Evolutionary conservation across 352 stramenopile genomes (phyloP).

Genomic region (Pythium angustatum): DNA sequence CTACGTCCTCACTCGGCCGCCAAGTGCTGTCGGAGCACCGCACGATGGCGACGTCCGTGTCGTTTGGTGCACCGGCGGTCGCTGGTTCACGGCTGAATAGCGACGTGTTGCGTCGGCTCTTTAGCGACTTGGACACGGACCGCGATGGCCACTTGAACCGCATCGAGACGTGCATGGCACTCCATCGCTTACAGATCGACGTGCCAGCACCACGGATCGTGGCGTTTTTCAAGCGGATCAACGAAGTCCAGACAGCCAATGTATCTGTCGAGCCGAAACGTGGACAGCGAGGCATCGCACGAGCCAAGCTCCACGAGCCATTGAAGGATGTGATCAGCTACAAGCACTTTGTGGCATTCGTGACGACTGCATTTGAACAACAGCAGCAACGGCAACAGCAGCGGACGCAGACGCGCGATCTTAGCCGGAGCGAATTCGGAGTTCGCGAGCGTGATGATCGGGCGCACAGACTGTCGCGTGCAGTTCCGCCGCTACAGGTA

Average conservation of each 20-base stretch:
- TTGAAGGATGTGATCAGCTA: slow-evolving; percentile 74
- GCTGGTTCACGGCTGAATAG: slow-evolving; percentile 35
- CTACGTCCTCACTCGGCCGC: slow-evolving; percentile 52
- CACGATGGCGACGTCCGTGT: slow-evolving; percentile 57
- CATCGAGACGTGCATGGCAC: slow-evolving; percentile 68
- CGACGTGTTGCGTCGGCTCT: slow-evolving; percentile 72
- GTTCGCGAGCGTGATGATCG: too few relatives aligned
- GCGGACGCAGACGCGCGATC: too few relatives aligned
- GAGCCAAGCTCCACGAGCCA: slow-evolving; percentile 20
- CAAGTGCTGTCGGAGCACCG: slow-evolving; percentile 74
- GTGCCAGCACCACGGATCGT: slow-evolving; percentile 60
- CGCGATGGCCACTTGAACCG: slow-evolving; percentile 70
- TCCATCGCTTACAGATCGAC: slow-evolving; percentile 69
- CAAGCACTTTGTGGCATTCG: slow-evolving; percentile 75
- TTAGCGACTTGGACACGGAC: slow-evolving; percentile 71
- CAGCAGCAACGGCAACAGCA: slow-evolving; percentile 30
- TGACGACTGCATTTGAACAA: slow-evolving; percentile 47
- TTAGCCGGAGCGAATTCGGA: too few relatives aligned
- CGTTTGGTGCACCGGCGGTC: slow-evolving; percentile 47
- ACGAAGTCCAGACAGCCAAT: slow-evolving; percentile 12
- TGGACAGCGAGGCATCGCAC: not conserved
- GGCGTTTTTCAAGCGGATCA: slow-evolving; percentile 66
- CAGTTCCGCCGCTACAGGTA: not conserved
- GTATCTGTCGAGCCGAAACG: not conserved
- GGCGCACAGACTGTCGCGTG: too few relatives aligned